Percentiles rank a stretch among this genome's conserved stretches.
Conservation (phyloP, 1,139 yeast species). For the Saccharomycopsis hybrid region DNA sequence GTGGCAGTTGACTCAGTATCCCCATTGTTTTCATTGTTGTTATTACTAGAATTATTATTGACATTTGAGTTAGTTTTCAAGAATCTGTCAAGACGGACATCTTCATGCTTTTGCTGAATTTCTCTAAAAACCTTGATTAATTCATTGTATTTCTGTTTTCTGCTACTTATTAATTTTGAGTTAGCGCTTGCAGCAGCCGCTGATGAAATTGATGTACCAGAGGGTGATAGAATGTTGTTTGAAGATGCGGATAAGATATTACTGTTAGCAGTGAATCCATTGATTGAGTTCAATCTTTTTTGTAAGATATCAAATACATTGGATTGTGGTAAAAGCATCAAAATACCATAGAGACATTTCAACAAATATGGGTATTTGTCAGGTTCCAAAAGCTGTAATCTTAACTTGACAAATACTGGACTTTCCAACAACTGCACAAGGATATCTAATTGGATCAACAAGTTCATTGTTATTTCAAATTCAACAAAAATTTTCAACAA, state of each 20-base stretch:
- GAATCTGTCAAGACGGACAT: slow-evolving; percentile 6
- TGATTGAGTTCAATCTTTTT: slow-evolving; percentile 62
- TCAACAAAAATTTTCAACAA: slow-evolving; percentile 72
- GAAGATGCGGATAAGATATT: neutral
- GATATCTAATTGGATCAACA: slow-evolving; percentile 72
- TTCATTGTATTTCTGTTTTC: slow-evolving; percentile 36
- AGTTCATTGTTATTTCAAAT: slow-evolving; percentile 64
- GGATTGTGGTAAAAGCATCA: slow-evolving; percentile 94
- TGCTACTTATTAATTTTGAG: slow-evolving; percentile 1
- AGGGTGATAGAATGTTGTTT: neutral
- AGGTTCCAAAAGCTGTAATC: slow-evolving; percentile 85
- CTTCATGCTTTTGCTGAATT: slow-evolving; percentile 51
- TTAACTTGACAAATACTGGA: slow-evolving; percentile 82
- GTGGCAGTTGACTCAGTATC: neutral
- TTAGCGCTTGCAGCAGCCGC: slow-evolving; percentile 4
- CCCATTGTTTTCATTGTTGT: neutral
- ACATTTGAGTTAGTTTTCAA: neutral
- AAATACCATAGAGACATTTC: slow-evolving; percentile 83
- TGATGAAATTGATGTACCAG: slow-evolving; percentile 1
- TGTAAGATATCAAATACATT: slow-evolving; percentile 81
- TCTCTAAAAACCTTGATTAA: slow-evolving; percentile 53
- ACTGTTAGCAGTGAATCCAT: slow-evolving; percentile 20
- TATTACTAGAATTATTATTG: neutral
- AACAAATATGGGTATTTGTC: slow-evolving; percentile 74
- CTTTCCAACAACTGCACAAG: slow-evolving; percentile 77